These are phyloP conservation scores for Monosporascus sp. DNA, from an alignment of 2,329 filamentous ascomycete genomes.

Conservation along the genomic window DNA sequence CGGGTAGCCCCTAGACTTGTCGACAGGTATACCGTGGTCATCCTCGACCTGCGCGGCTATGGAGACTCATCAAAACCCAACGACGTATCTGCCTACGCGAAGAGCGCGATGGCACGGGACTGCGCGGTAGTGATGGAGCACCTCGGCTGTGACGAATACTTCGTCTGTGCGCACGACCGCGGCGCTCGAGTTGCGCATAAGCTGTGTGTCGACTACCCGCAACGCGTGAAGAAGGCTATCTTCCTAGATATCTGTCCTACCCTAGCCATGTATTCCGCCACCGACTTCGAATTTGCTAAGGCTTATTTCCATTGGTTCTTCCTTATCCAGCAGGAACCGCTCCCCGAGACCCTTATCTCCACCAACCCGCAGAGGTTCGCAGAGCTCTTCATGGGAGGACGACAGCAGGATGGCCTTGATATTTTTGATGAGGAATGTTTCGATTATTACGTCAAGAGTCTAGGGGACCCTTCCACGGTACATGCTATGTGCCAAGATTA, in stretches of 20 bases:
- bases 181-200: conserved; percentile 51
- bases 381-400: conserved; percentile 35
- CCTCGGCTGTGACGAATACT: conserved; percentile 35
- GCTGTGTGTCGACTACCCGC: conserved; percentile 41
- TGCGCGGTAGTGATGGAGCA: conserved; percentile 38
- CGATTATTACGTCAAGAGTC: conserved; percentile 34
- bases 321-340: conserved; percentile 44
- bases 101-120: conserved; percentile 44
- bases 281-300: conserved; percentile 36
- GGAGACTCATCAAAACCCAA: conserved; percentile 42
- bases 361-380: conserved; percentile 33
- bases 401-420: conserved; percentile 27
- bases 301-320: conserved; percentile 57
- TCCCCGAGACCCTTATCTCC: conserved; percentile 44
- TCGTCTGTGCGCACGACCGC: conserved; percentile 51
- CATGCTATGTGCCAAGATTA: conserved; percentile 52
- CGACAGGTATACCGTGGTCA: conserved; percentile 35
- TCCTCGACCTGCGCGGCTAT: conserved; percentile 47
- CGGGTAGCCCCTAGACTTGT: conserved; percentile 33
- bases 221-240: conserved; percentile 35
- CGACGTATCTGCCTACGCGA: conserved; percentile 33
- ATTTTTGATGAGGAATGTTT: conserved; percentile 30
- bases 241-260: conserved; percentile 51
- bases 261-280: conserved; percentile 44
- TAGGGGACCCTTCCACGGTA: conserved; percentile 36